These are phyloP conservation scores for Colletotrichum australisinense DNA, from an alignment of 2,329 filamentous ascomycete genomes.

Conservation along the genomic window DNA sequence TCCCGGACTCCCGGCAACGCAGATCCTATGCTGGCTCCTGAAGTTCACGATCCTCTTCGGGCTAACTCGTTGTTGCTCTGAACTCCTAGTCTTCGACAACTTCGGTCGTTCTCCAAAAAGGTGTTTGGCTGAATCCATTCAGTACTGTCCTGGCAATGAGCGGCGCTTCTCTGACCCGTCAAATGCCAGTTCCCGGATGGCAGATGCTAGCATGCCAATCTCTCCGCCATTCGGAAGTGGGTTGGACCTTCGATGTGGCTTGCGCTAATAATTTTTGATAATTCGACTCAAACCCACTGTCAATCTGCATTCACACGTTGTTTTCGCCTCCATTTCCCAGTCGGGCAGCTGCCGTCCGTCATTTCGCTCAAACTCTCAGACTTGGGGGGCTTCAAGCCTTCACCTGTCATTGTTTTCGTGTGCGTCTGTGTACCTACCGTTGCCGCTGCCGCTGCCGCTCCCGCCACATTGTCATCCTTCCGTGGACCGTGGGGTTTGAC, in stretches of 20 bases:
- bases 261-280: slow-evolving; percentile 17
- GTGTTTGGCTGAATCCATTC: not conserved
- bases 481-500: not conserved
- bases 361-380: slow-evolving; percentile 6
- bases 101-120: not conserved
- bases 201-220: not conserved
- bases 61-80: not conserved
- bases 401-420: not conserved
- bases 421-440: not conserved
- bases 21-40: slow-evolving; percentile 13
- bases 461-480: not conserved
- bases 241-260: slow-evolving; percentile 11
- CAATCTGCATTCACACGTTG: slow-evolving; percentile 17
- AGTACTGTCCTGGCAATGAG: not conserved
- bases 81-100: not conserved
- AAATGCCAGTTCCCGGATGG: not conserved
- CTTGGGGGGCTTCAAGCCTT: not conserved
- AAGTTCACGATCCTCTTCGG: not conserved
- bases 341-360: slow-evolving; percentile 12
- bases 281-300: slow-evolving; percentile 14
- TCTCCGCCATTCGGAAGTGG: slow-evolving; percentile 2
- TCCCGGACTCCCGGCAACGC: not conserved
- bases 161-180: not conserved
- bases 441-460: not conserved
- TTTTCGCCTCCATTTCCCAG: slow-evolving; percentile 25